Base-by-base conservation (phyloP, 73 alveolate species). In the Paramecium pentaurelia region DNA sequence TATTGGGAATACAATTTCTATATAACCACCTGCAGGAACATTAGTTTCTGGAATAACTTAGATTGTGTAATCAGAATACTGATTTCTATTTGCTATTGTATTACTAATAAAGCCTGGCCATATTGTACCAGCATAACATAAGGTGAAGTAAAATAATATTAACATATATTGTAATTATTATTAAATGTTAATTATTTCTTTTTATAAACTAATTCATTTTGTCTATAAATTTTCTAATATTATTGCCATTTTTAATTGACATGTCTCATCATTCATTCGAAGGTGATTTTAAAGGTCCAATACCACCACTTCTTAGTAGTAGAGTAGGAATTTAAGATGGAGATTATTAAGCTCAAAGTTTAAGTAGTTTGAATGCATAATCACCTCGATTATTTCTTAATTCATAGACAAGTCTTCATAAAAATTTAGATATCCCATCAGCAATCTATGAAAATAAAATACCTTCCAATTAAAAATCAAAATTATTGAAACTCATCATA, bases 71-170 rank as follows among this genome's bases (percentile, higher is more conserved):
- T 80, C 91, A 42, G 77, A 45, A 25, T 27, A 28, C 58, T 80
- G 73, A 47, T 80, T 47, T 80, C 34, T 20, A 49, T 80, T 42
- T 8, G 91, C 75, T 4, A 80, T 80, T 18, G 91, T 80, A n/a
- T 80, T 80, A 18, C 64, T n/a, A 14, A 80, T 80, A 27, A 28
- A 80, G 45, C 73, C 49, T 25, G 91, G 77, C 49, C 49, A 42
- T 12, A 80, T 80, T 2, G 91, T 80, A 80, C 91, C 91, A 38
- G 60, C 87, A 73, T 34, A 73, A 73, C 84, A 64, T 64, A 64
- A 64, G 49, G 84, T 32, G 42, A 64, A 64, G 51, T 28, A 64
- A 34, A 11, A 64, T 12, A 28, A 20, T 32, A 64, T 28, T 64
- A 64, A 25, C 84, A 64, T 64, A 64, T 64, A 54, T 42, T 42